phyloP scores from a whole-genome alignment of 2,329 filamentous ascomycete genomes.

The Ramularia endophylla region DNA sequence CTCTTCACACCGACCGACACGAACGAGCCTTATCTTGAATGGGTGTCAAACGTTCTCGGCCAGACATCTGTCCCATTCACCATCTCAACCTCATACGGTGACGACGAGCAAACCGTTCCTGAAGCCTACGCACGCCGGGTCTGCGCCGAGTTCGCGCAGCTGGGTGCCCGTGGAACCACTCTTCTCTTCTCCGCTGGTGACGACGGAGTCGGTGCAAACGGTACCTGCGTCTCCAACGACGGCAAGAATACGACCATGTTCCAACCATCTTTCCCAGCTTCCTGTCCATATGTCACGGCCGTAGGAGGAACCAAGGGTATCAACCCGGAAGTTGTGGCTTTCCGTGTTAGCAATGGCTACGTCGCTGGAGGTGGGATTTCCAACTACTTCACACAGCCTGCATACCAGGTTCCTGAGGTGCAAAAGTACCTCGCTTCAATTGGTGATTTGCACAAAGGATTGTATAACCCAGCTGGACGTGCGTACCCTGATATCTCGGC shows the following conservation, averaged over 20 bases:
- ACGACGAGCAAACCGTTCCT: slow-evolving; percentile 59
- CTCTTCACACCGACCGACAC: slow-evolving; percentile 40
- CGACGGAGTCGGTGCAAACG: slow-evolving; percentile 44
- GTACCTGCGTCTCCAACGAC: slow-evolving; percentile 41
- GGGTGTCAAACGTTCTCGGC: slow-evolving; percentile 53
- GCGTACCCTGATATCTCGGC: slow-evolving; percentile 43
- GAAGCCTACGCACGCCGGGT: slow-evolving; percentile 53
- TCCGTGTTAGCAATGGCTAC: slow-evolving; percentile 35
- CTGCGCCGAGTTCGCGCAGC: slow-evolving; percentile 58
- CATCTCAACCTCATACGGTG: slow-evolving; percentile 60
- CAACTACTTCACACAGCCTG: slow-evolving; percentile 37
- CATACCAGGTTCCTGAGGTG: slow-evolving; percentile 40
- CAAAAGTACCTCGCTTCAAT: slow-evolving; percentile 35
- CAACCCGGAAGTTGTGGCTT: slow-evolving; percentile 37
- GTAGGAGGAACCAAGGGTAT: slow-evolving; percentile 39
- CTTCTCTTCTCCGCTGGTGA: slow-evolving; percentile 60
- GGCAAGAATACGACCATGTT: slow-evolving; percentile 40
- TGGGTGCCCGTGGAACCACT: slow-evolving; percentile 59
- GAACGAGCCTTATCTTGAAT: slow-evolving; percentile 63
- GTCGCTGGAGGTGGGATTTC: slow-evolving; percentile 41
- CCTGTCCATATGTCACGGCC: slow-evolving; percentile 43
- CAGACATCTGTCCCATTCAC: slow-evolving; percentile 53
- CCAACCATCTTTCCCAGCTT: slow-evolving; percentile 41
- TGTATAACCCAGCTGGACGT: slow-evolving; percentile 40
- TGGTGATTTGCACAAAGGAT: slow-evolving; percentile 34